Conservation (phyloP, 2,329 filamentous ascomycete genomes). For the Penicillium janthinellum region DNA sequence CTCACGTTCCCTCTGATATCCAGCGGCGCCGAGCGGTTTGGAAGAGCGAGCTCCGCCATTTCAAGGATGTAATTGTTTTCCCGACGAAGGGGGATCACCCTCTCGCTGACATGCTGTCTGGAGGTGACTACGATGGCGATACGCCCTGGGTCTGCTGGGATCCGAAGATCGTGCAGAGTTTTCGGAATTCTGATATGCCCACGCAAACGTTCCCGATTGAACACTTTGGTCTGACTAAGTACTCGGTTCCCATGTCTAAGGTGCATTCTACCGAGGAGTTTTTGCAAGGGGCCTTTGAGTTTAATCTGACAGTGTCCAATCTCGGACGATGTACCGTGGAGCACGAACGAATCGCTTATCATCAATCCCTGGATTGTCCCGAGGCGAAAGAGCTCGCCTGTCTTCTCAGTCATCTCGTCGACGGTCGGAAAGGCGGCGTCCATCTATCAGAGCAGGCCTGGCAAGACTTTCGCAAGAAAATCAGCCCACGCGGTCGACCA, state of each 20-base stretch:
- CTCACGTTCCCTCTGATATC: constrained; percentile 60
- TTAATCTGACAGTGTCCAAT: constrained; percentile 49
- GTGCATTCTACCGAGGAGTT: constrained; percentile 44
- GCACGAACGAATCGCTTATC: constrained; percentile 56
- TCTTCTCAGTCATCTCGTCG: constrained; percentile 50
- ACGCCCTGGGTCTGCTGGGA: constrained; percentile 65
- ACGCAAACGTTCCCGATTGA: constrained; percentile 36
- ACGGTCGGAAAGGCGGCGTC: constrained; percentile 49
- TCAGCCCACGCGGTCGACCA: constrained; percentile 31
- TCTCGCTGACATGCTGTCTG: constrained; percentile 61
- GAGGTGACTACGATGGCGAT: constrained; percentile 68
- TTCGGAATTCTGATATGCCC: constrained; percentile 56
- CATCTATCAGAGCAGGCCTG: constrained; percentile 44
- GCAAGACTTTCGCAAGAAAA: constrained; percentile 36
- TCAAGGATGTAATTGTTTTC: constrained; percentile 62
- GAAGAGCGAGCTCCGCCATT: constrained; percentile 54
- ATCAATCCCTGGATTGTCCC: constrained; percentile 45
- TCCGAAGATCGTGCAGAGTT: constrained; percentile 51
- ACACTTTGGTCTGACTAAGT: constrained; percentile 52
- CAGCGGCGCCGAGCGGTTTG: constrained; percentile 56
- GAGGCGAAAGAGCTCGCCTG: constrained; percentile 42
- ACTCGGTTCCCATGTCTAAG: constrained; percentile 45
- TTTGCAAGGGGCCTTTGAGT: constrained; percentile 49
- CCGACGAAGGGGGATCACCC: constrained; percentile 54
- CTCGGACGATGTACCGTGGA: constrained; percentile 57